Evolutionary conservation across 345 rosid genomes (phyloP), one percentile per base, ranked within the genome.

Genomic region (Mangifera indica): DNA sequence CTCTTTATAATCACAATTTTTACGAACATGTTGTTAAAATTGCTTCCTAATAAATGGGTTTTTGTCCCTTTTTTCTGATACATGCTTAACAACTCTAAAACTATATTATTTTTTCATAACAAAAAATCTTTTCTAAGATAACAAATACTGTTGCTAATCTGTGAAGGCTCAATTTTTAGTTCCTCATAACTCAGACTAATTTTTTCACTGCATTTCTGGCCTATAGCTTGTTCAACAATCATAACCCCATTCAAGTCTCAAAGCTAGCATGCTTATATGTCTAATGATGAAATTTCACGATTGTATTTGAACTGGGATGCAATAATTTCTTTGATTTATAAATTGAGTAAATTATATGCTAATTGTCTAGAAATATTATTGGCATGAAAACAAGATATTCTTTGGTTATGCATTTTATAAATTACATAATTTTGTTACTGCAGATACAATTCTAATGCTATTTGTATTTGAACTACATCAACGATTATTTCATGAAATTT

Each of bases 381-480:
- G 34, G 12, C 26, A 42, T 10, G 7, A 60, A 18, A 60, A 13
- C 44, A 60, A 60, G 15, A 60, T 14, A 8, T 42, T 26, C 4
- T 40, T 58, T 4, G 10, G 7, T n/a, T 13, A 3, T 22, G 11
- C 5, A 22, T 56, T 42, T 69, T 29, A 44, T 45, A 18, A 8
- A 45, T 18, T 4, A 45, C 49, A 37, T 5, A 40, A 25, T 76
- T 22, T 9, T 72, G 20, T 40, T 54, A 62, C 25, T 52, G 25
- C 49, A 42, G 22, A 64, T 48, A 2, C 46, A 56, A 24, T 42
- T 32, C 53, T 54, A 14, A 14, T 12, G 20, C 46, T 22, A 62
- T 57, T 10, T 59, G 25, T 55, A 73, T 46, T 25, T 58, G 60
- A 62, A 65, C 51, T 73, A 45, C 26, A 15, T 70, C 44, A 15